phyloP scores from a whole-genome alignment of 169 alveolate species.

The Amoebophrya sp. region DNA sequence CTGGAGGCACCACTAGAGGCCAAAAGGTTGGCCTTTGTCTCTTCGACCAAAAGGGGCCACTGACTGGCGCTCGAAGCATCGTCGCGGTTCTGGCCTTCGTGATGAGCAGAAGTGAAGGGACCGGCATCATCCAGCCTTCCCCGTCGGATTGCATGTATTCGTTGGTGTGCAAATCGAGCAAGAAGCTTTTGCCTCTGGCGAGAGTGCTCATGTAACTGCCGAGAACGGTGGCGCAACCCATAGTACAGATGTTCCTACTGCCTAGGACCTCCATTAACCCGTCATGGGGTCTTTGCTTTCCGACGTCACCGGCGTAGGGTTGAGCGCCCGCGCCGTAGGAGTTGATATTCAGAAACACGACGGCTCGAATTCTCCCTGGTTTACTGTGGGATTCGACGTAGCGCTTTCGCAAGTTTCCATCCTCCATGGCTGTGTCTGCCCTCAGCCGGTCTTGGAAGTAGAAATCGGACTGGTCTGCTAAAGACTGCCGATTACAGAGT shows the following conservation, averaged over 20 bases:
- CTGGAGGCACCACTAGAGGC: neutral
- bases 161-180: neutral
- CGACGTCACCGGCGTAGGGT: neutral
- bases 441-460: neutral
- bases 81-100: neutral
- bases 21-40: neutral
- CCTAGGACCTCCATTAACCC: neutral
- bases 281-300: slow-evolving; percentile 1
- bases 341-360: neutral
- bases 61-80: neutral
- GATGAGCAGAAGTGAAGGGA: neutral
- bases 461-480: neutral
- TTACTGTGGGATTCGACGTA: neutral
- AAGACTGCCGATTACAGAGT: neutral
- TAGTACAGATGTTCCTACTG: neutral
- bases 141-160: neutral
- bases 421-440: neutral
- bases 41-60: neutral
- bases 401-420: neutral
- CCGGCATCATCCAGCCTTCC: neutral
- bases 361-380: neutral
- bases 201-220: neutral
- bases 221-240: neutral
- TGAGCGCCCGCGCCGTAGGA: neutral
- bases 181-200: neutral